Evolutionary conservation across 2,329 filamentous ascomycete species (phyloP).

Genomic region (Lasiodiplodia sp.): DNA sequence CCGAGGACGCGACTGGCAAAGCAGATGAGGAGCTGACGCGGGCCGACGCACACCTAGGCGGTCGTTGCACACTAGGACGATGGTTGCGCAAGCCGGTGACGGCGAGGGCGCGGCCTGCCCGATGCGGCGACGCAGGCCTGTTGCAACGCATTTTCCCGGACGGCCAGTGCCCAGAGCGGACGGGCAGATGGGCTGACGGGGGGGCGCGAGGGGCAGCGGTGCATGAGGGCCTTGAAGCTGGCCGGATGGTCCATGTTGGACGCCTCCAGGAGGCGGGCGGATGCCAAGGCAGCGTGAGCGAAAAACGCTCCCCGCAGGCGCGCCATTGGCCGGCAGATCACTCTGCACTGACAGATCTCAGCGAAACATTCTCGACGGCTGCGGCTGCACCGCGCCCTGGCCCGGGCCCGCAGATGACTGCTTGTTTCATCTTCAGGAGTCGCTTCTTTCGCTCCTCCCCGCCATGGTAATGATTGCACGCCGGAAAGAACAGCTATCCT

Average conservation of each 20-base stretch:
- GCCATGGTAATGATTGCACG: constrained; percentile 10
- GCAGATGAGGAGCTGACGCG: constrained; percentile 10
- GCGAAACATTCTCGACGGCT: constrained; percentile 9
- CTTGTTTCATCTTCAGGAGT: constrained; percentile 21
- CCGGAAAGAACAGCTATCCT: background rate
- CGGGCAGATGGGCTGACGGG: constrained; percentile 8
- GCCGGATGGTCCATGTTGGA: background rate
- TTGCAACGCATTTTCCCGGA: background rate
- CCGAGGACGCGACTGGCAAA: background rate
- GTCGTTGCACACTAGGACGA: constrained; percentile 5
- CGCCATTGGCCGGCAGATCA: constrained; percentile 23
- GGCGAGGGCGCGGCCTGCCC: constrained; percentile 1
- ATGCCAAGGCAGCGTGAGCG: constrained; percentile 11
- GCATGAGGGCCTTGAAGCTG: constrained; percentile 25
- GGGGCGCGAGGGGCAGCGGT: background rate
- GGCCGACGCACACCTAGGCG: background rate
- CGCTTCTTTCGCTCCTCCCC: constrained; percentile 5
- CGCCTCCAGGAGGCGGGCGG: constrained; percentile 1
- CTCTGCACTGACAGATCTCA: constrained; percentile 2
- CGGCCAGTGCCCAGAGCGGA: background rate
- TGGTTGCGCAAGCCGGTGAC: background rate
- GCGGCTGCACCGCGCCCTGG: background rate
- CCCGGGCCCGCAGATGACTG: background rate
- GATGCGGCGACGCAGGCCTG: background rate
- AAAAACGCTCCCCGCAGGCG: constrained; percentile 10